Evolutionary conservation across 2,329 filamentous ascomycete species (phyloP).

Genomic region (Monosporascus sp.): DNA sequence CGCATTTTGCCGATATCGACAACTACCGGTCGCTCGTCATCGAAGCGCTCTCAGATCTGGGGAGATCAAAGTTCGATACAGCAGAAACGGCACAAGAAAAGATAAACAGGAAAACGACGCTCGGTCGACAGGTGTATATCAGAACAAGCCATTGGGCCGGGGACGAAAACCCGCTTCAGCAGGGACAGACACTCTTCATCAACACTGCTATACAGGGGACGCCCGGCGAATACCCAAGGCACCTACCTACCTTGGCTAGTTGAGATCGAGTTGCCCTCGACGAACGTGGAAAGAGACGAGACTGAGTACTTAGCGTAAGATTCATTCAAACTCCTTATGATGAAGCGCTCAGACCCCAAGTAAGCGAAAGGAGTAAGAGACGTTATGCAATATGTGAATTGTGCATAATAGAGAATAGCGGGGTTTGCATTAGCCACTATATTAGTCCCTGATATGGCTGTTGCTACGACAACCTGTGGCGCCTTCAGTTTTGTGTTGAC

Average conservation of each 20-base stretch:
- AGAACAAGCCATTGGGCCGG: slow-evolving; percentile 36
- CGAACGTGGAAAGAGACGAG: too few species aligned
- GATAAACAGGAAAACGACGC: slow-evolving; percentile 11
- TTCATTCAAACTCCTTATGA: too few species aligned
- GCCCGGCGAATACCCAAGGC: slow-evolving; percentile 29
- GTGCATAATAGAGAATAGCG: too few species aligned
- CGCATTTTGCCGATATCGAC: slow-evolving; percentile 40
- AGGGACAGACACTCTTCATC: slow-evolving; percentile 52
- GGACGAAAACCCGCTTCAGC: slow-evolving; percentile 24
- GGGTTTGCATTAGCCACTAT: neutral
- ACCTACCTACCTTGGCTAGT: slow-evolving; percentile 53
- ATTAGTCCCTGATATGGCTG: neutral
- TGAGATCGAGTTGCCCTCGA: slow-evolving; percentile 37
- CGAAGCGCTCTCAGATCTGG: slow-evolving; percentile 27
- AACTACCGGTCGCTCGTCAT: slow-evolving; percentile 32
- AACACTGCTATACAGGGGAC: slow-evolving; percentile 52
- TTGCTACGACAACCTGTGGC: neutral
- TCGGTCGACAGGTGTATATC: slow-evolving; percentile 25
- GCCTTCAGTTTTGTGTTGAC: neutral
- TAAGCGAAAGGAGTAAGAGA: too few species aligned
- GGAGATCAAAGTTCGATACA: slow-evolving; percentile 14
- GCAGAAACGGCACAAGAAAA: slow-evolving; percentile 5
- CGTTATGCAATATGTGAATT: too few species aligned
- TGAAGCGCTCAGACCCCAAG: too few species aligned
- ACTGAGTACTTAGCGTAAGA: too few species aligned